Conservation (phyloP, 2,329 filamentous ascomycete genomes). For the Microascus cirrosus region DNA sequence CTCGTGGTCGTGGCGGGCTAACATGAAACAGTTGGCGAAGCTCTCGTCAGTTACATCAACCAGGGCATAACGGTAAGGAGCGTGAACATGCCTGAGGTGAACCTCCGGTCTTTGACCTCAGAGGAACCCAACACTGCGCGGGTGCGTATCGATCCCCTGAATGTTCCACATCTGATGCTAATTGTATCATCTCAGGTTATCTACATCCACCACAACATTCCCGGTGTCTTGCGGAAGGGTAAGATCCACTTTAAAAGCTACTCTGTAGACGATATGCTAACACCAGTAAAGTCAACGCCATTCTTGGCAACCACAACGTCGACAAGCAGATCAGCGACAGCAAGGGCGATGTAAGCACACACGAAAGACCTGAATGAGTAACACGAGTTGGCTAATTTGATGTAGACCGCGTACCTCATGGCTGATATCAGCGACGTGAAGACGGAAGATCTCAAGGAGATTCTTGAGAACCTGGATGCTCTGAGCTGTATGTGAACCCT, state of each 20-base stretch:
- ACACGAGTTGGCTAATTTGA: background rate
- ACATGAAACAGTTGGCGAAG: conserved; percentile 54
- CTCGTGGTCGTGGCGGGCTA: background rate
- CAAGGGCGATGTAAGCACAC: conserved; percentile 61
- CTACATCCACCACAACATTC: conserved; percentile 94
- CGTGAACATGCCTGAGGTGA: conserved; percentile 95
- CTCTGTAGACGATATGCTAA: background rate
- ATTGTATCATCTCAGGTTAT: conserved; percentile 49
- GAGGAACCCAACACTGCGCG: conserved; percentile 85
- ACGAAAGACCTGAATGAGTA: conserved; percentile 8
- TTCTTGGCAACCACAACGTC: conserved; percentile 90
- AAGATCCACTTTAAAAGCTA: conserved; percentile 12
- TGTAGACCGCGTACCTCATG: conserved; percentile 83
- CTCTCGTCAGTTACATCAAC: conserved; percentile 89
- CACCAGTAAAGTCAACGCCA: conserved; percentile 64
- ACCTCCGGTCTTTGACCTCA: conserved; percentile 76
- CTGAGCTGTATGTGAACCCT: conserved; percentile 55
- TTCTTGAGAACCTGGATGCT: conserved; percentile 72
- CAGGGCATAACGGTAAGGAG: conserved; percentile 83
- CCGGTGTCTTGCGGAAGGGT: conserved; percentile 83
- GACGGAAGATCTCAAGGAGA: conserved; percentile 68
- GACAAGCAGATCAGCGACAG: conserved; percentile 98
- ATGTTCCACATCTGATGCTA: background rate
- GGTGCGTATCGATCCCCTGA: conserved; percentile 27
- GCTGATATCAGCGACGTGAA: conserved; percentile 88